phyloP scores from a whole-genome alignment of 1,284 basidiomycete species.

The Ustilago sp. region DNA sequence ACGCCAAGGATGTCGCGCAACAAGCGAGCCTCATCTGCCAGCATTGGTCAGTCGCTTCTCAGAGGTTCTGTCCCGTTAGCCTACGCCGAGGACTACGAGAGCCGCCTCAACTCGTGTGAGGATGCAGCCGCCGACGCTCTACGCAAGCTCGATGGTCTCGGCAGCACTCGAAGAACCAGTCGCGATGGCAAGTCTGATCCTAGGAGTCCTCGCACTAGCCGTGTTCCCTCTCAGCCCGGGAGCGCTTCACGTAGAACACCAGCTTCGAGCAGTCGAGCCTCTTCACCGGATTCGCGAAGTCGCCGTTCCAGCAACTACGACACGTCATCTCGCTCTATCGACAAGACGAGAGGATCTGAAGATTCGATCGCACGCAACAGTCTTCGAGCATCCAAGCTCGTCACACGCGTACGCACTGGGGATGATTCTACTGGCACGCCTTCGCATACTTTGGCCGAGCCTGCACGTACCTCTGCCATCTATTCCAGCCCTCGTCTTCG shows the following conservation, averaged over 20 bases:
- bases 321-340: slow-evolving; percentile 34
- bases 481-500: slow-evolving; percentile 55
- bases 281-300: slow-evolving; percentile 47
- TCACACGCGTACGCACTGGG: slow-evolving; percentile 27
- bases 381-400: slow-evolving; percentile 39
- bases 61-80: slow-evolving; percentile 59
- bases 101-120: slow-evolving; percentile 71
- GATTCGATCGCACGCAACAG: slow-evolving; percentile 30
- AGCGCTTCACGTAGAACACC: slow-evolving; percentile 54
- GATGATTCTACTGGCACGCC: slow-evolving; percentile 20
- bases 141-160: slow-evolving; percentile 90
- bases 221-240: slow-evolving; percentile 42
- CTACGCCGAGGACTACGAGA: slow-evolving; percentile 51
- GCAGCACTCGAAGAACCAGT: slow-evolving; percentile 72
- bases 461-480: slow-evolving; percentile 23
- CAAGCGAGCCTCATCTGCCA: slow-evolving; percentile 72
- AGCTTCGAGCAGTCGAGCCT: slow-evolving; percentile 40
- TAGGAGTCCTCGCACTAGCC: slow-evolving; percentile 56
- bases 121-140: slow-evolving; percentile 90
- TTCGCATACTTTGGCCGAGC: slow-evolving; percentile 15
- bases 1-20: slow-evolving; percentile 32
- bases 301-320: slow-evolving; percentile 53
- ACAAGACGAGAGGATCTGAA: slow-evolving; percentile 31
- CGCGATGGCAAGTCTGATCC: slow-evolving; percentile 42
- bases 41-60: slow-evolving; percentile 69